Base-by-base conservation (phyloP, 345 rosid genomes). In the Euphorbia tirucalli region DNA sequence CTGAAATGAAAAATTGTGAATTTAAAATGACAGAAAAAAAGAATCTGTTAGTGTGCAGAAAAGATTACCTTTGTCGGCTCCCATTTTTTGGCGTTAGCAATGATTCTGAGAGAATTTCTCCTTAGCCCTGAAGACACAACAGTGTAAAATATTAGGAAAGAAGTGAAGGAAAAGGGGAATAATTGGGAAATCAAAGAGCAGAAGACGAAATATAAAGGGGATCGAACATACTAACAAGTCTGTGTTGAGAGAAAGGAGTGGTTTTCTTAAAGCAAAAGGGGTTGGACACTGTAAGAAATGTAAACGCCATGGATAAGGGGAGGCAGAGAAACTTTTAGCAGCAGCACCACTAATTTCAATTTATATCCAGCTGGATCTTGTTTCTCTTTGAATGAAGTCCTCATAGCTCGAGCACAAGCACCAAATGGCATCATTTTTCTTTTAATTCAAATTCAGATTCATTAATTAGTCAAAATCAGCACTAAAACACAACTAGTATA, bases 31-130 rank as follows among this genome's bases (percentile, higher is more conserved):
- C n/a, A n/a, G n/a, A n/a, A n/a, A n/a, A n/a, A n/a, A n/a, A n/a
- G n/a, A n/a, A 21, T 11, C 35, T 18, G 10, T 41, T 41, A 41
- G 44, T 4, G 54, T 3, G n/a, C n/a, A 15, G 22, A 19, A 7
- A 5, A 10, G 15, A 56, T 22, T 58, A 91, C 98, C 93, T 90
- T 90, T 4, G 89, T n/a, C n/a, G 96, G 95, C 35, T 92, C 96
- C 97, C 93, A 89, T 83, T 86, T 84, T 62, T 62, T 81, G 31
- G 95, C 70, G 57, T 87, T 61, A 5, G 97, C 98, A 35, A 80
- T 87, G 78, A 92, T 72, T 76, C 79, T 85, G 55, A 92, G 80
- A 64, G 89, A 82, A 61, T 72, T 80, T 66, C 81, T 80, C 68
- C 78, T 75, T 68, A 52, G 62, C 66, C 84, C 93, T 86, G 83